These are phyloP conservation scores for Pythium vanterpoolii DNA, from an alignment of 352 stramenopile species.

Conservation along the genomic window DNA sequence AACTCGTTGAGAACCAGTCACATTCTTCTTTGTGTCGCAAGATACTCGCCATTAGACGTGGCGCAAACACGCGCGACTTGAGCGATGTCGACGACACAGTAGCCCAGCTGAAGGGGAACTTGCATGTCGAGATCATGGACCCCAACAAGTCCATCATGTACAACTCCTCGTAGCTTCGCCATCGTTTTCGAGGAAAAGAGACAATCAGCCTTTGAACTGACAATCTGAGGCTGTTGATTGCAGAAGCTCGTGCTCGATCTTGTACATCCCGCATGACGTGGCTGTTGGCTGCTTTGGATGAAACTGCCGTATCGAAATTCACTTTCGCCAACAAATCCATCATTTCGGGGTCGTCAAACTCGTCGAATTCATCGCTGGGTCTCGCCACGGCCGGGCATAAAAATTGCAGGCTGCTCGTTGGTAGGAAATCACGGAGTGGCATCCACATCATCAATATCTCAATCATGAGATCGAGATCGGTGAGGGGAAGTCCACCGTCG, in stretches of 20 bases:
- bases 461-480: conserved; percentile 10
- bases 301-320: conserved; percentile 32
- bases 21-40: conserved; percentile 59
- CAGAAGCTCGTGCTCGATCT: conserved; percentile 4
- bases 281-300: background rate
- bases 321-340: conserved; percentile 42
- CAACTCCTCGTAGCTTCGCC: conserved; percentile 43
- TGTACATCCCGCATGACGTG: background rate
- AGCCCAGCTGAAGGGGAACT: conserved; percentile 62
- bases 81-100: conserved; percentile 31
- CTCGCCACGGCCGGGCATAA: background rate
- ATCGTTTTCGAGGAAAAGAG: conserved; percentile 33
- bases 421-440: background rate
- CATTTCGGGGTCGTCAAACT: conserved; percentile 47
- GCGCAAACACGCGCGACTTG: conserved; percentile 51
- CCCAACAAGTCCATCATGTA: conserved; percentile 69
- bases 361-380: conserved; percentile 26
- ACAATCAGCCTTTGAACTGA: conserved; percentile 56
- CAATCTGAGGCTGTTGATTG: conserved; percentile 30
- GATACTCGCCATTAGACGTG: conserved; percentile 50
- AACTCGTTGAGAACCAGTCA: conserved; percentile 63
- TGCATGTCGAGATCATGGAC: conserved; percentile 50
- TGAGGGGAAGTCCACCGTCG: conserved; percentile 1
- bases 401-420: conserved; percentile 1
- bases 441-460: conserved; percentile 42